A percentile compares a stretch with the other conserved stretches of the same genome.
phyloP scores from a whole-genome alignment of 2,329 filamentous ascomycete species.

The Erysiphe pulchra region DNA sequence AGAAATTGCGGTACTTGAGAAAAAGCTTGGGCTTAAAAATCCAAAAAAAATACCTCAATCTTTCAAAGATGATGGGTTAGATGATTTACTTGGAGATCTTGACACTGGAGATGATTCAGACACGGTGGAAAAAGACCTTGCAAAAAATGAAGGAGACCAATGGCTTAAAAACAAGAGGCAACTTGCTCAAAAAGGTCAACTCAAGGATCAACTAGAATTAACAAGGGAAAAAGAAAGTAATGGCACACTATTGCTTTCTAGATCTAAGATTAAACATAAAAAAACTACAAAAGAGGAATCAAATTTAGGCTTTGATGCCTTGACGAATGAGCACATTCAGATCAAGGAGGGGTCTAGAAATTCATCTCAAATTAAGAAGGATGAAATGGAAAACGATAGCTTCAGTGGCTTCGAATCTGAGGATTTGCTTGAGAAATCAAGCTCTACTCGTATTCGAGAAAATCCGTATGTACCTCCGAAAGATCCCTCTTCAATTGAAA shows the following conservation, averaged over 20 bases:
- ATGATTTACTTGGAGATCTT: constrained; percentile 47
- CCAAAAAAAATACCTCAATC: constrained; percentile 48
- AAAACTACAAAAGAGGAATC: constrained; percentile 3
- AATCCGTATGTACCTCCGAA: constrained; percentile 72
- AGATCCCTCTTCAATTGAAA: constrained; percentile 24
- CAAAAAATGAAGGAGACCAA: constrained; percentile 29
- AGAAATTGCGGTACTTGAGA: constrained; percentile 70
- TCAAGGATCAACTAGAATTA: no score
- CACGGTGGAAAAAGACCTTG: constrained; percentile 24
- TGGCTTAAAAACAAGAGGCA: constrained; percentile 33
- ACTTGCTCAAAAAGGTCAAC: neutral
- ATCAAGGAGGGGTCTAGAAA: constrained; percentile 7
- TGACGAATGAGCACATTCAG: constrained; percentile 8
- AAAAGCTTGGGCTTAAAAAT: constrained; percentile 55
- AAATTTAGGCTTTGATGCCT: constrained; percentile 12
- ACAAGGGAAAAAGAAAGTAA: neutral
- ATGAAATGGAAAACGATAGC: constrained; percentile 15
- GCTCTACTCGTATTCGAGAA: constrained; percentile 25
- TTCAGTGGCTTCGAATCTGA: constrained; percentile 16
- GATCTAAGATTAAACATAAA: no score
- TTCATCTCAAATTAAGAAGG: constrained; percentile 14
- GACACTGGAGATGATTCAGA: constrained; percentile 24
- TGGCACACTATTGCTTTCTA: neutral
- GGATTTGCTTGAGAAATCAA: constrained; percentile 16
- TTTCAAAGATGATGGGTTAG: constrained; percentile 62